These are phyloP conservation scores for Coemansia sp. DNA, from an alignment of 192 early-diverging fungal genomes.

Conservation along the genomic window DNA sequence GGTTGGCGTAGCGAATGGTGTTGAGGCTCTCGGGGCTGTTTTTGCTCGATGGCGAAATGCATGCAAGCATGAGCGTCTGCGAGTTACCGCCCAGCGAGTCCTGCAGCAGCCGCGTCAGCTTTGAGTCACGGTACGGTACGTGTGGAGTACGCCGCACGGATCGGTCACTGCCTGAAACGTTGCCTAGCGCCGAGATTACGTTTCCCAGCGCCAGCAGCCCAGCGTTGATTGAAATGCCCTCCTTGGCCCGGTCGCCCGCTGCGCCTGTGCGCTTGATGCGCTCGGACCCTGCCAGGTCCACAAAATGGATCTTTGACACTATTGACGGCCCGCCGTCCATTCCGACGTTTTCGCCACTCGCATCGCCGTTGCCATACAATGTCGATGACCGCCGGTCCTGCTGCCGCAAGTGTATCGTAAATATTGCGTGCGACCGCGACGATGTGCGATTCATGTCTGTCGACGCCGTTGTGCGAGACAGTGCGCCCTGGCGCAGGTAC, in stretches of 20 bases:
- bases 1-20: constrained; percentile 94
- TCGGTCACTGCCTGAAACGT: constrained; percentile 23
- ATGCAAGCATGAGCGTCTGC: constrained; percentile 94
- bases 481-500: constrained; percentile 69
- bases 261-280: constrained; percentile 92
- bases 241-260: constrained; percentile 89
- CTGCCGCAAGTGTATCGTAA: constrained; percentile 79
- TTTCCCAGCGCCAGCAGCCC: constrained; percentile 96
- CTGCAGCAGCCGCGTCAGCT: constrained; percentile 93
- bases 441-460: constrained; percentile 98
- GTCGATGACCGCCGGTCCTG: constrained; percentile 64
- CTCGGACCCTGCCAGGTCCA: constrained; percentile 98
- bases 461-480: constrained; percentile 80
- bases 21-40: constrained; percentile 92
- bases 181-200: constrained; percentile 94
- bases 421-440: constrained; percentile 96
- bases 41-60: constrained; percentile 83
- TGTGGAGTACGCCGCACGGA: background rate
- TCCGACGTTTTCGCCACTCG: background rate
- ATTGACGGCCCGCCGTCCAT: constrained; percentile 30
- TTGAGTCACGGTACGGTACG: constrained; percentile 96
- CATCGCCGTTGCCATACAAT: constrained; percentile 1
- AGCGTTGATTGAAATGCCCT: constrained; percentile 97
- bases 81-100: constrained; percentile 96
- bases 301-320: constrained; percentile 95